A percentile compares a stretch with the other conserved stretches of the same genome.
Evolutionary conservation across 2,329 filamentous ascomycete genomes (phyloP).

Genomic region (Blastomyces gilchristii): DNA sequence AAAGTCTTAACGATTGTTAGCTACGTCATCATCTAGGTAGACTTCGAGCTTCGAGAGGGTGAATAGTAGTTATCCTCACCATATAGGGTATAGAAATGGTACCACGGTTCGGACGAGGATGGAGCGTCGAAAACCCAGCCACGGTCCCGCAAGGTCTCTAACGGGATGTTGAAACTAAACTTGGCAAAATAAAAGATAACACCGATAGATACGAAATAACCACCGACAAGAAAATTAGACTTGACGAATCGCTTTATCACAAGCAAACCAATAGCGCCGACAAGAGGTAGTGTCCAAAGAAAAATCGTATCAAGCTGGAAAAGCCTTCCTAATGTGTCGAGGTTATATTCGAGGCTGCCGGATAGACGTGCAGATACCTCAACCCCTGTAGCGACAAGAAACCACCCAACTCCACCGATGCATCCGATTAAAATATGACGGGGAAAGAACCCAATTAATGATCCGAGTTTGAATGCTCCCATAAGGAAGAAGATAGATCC

Average conservation of each 20-base stretch:
- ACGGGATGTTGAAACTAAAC: conserved; percentile 50
- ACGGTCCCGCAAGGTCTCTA: conserved; percentile 54
- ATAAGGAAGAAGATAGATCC: conserved; percentile 86
- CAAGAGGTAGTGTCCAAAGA: conserved; percentile 73
- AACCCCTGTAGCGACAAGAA: conserved; percentile 80
- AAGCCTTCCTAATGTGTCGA: conserved; percentile 65
- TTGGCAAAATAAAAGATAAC: conserved; percentile 45
- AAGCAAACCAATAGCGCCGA: conserved; percentile 65
- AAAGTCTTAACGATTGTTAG: conserved; percentile 50
- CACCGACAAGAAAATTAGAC: conserved; percentile 75
- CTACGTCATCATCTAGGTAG: conserved; percentile 2
- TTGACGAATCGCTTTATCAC: conserved; percentile 64
- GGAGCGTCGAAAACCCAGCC: conserved; percentile 93
- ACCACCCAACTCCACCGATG: conserved; percentile 94
- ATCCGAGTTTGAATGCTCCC: conserved; percentile 76
- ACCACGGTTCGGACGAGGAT: conserved; percentile 79
- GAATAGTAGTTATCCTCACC: conserved; percentile 46
- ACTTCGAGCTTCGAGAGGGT: not conserved
- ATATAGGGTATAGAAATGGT: conserved; percentile 94
- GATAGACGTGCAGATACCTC: conserved; percentile 86
- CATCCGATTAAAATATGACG: conserved; percentile 93
- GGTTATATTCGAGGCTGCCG: conserved; percentile 71
- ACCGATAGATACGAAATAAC: conserved; percentile 73
- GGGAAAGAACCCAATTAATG: conserved; percentile 92
- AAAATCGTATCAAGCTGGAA: conserved; percentile 62